These are phyloP conservation scores for Pseudofabraea citricarpa DNA, from an alignment of 2,329 filamentous ascomycete species.

Conservation along the genomic window DNA sequence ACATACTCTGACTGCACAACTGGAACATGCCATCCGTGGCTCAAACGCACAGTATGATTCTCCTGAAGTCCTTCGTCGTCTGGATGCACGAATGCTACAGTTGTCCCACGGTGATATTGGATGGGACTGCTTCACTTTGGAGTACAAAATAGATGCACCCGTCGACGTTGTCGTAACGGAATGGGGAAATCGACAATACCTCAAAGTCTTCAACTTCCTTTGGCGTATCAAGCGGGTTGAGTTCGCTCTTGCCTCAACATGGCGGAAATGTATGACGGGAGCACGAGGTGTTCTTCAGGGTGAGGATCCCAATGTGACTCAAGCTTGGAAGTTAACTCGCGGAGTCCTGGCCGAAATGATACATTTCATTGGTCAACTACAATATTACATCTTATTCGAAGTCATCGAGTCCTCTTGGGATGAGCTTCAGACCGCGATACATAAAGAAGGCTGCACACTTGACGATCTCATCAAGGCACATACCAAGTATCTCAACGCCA, in stretches of 20 bases:
- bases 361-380: constrained; percentile 92
- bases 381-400: constrained; percentile 98
- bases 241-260: constrained; percentile 84
- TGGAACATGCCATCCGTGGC: constrained; percentile 94
- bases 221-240: constrained; percentile 98
- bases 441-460: constrained; percentile 80
- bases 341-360: constrained; percentile 96
- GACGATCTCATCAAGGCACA: constrained; percentile 95
- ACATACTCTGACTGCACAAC: constrained; percentile 93
- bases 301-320: constrained; percentile 61
- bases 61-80: constrained; percentile 80
- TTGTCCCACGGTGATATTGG: constrained; percentile 94
- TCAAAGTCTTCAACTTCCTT: constrained; percentile 98
- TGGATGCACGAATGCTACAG: constrained; percentile 98
- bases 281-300: constrained; percentile 84
- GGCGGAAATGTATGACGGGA: constrained; percentile 94
- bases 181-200: constrained; percentile 91
- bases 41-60: constrained; percentile 97
- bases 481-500: constrained; percentile 82
- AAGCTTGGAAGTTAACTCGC: constrained; percentile 86
- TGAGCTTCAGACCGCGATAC: constrained; percentile 76
- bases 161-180: constrained; percentile 96
- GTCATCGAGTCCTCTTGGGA: constrained; percentile 97
- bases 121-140: constrained; percentile 98
- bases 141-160: constrained; percentile 96